These are phyloP conservation scores for Oryza longistaminata DNA, from an alignment of 176 grass and related monocot genomes.

Conservation along the genomic window DNA sequence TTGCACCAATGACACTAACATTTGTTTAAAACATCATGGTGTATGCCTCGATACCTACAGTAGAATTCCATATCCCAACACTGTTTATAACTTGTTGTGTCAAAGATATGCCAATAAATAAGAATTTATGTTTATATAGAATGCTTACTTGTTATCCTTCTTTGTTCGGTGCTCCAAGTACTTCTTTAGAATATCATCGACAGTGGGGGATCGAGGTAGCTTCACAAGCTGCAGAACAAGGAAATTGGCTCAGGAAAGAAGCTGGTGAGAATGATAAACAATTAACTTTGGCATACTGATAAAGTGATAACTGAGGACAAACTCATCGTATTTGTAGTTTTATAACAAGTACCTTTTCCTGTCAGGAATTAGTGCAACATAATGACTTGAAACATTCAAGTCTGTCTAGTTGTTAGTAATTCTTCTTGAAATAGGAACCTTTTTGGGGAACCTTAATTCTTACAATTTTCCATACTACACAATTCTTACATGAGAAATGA, in stretches of 20 bases:
- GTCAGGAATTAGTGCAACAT: background rate
- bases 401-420: background rate
- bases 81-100: too few relatives aligned
- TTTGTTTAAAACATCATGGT: background rate
- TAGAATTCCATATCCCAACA: background rate
- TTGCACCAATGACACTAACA: background rate
- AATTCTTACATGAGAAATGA: background rate
- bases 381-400: background rate
- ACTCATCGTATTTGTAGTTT: background rate
- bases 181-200: conserved; percentile 88
- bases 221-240: conserved; percentile 85
- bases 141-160: conserved; percentile 91
- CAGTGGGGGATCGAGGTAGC: conserved; percentile 83
- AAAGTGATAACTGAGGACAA: background rate
- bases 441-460: background rate
- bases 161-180: conserved; percentile 84
- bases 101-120: background rate
- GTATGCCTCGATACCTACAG: background rate
- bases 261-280: background rate
- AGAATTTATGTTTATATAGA: conserved; percentile 28
- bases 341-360: background rate
- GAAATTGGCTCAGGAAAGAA: conserved; percentile 18
- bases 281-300: background rate
- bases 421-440: background rate
- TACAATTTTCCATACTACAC: background rate